Evolutionary conservation across 1,139 yeast genomes (phyloP).

Genomic region (Yamadazyma oceani): DNA sequence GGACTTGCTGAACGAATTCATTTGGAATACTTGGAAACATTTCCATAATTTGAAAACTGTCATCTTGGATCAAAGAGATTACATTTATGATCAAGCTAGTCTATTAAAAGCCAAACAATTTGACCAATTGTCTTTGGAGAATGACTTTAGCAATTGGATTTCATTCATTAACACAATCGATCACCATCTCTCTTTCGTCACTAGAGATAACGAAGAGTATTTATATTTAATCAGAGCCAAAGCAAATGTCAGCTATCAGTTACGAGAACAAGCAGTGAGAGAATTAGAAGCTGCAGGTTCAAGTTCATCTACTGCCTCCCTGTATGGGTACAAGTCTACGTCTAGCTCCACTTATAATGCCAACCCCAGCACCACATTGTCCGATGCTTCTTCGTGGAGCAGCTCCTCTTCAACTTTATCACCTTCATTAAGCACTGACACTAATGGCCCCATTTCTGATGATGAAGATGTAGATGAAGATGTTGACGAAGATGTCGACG

Average conservation of each 20-base stretch:
- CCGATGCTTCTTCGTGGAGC: not conserved
- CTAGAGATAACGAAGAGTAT: slow-evolving; percentile 71
- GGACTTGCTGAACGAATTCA: slow-evolving; percentile 31
- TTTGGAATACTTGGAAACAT: slow-evolving; percentile 70
- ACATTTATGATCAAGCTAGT: slow-evolving; percentile 36
- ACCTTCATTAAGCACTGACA: slow-evolving; percentile 4
- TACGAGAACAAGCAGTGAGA: slow-evolving; percentile 49
- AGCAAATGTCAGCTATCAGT: slow-evolving; percentile 79
- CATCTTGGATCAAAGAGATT: slow-evolving; percentile 57
- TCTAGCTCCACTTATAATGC: slow-evolving; percentile 1
- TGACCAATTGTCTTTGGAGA: slow-evolving; percentile 12
- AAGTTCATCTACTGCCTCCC: not conserved
- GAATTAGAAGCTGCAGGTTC: slow-evolving; percentile 3
- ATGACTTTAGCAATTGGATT: slow-evolving; percentile 50
- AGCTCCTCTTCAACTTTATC: not conserved
- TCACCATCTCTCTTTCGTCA: slow-evolving; percentile 56
- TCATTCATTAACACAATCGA: slow-evolving; percentile 56
- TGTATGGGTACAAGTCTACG: not conserved
- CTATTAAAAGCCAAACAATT: slow-evolving; percentile 11
- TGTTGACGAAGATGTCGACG: slow-evolving; percentile 11
- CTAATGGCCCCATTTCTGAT: slow-evolving; percentile 5
- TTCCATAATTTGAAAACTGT: slow-evolving; percentile 59
- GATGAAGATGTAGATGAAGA: slow-evolving; percentile 12
- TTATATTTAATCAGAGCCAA: slow-evolving; percentile 72
- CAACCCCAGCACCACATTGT: not conserved